A percentile compares a stretch with the other conserved stretches of the same genome.
These are phyloP conservation scores for Phytophthora niederhauseri DNA, from an alignment of 352 stramenopile species.

Conservation along the genomic window DNA sequence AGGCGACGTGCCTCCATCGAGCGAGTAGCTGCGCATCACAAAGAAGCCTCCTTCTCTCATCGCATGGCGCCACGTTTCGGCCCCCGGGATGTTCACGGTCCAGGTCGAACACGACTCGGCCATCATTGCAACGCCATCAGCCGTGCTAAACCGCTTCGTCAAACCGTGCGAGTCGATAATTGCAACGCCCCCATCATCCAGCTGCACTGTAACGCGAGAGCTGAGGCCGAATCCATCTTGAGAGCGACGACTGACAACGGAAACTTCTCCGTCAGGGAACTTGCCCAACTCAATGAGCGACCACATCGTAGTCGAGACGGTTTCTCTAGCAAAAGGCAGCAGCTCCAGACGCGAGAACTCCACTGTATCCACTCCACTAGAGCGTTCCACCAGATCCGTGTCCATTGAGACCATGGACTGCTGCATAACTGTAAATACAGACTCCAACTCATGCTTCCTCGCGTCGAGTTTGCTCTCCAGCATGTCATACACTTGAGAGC, in stretches of 20 bases:
- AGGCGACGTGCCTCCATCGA: too few species aligned
- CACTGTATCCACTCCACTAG: background rate
- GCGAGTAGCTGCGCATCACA: too few species aligned
- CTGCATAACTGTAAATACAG: background rate
- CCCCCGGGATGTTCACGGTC: background rate
- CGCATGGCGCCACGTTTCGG: too few species aligned
- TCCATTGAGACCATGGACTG: conserved; percentile 9
- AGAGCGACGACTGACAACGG: conserved; percentile 3
- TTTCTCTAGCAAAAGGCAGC: conserved; percentile 14
- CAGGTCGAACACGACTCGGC: conserved; percentile 13
- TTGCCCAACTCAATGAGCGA: conserved; percentile 7
- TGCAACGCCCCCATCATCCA: background rate
- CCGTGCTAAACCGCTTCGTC: conserved; percentile 19
- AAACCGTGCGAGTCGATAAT: conserved; percentile 15
- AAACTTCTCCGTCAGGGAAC: conserved; percentile 12
- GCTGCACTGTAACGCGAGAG: conserved; percentile 4
- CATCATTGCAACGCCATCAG: conserved; percentile 5
- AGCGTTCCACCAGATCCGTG: conserved; percentile 7
- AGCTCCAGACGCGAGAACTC: conserved; percentile 12
- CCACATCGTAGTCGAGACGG: conserved; percentile 14
- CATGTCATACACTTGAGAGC: conserved; percentile 15
- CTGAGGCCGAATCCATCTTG: conserved; percentile 14
- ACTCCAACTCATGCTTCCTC: conserved; percentile 10
- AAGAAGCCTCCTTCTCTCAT: too few species aligned
- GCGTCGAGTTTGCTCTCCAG: conserved; percentile 20